Conservation (phyloP, 805 yeast genomes). For the Kodamaea kaohsiungensis region DNA sequence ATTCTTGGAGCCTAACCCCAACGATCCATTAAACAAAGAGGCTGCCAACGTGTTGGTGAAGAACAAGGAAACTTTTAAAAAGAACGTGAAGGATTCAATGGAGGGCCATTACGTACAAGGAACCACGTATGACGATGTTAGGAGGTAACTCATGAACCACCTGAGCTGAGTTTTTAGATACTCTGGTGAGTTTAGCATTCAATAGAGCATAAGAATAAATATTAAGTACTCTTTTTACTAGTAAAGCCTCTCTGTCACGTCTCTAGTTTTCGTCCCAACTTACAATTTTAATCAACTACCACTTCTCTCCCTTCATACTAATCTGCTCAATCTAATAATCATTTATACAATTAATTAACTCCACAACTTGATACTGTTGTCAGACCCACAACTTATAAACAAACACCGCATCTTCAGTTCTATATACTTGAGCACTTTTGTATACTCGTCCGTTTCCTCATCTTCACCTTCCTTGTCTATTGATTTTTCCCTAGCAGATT, state of each 20-base stretch:
- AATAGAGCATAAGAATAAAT: background rate
- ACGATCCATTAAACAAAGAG: slow-evolving; percentile 90
- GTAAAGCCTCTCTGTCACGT: too few relatives aligned
- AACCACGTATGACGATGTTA: slow-evolving; percentile 10
- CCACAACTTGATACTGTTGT: slow-evolving; percentile 59
- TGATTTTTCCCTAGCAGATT: slow-evolving; percentile 26
- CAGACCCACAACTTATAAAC: slow-evolving; percentile 65
- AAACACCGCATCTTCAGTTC: slow-evolving; percentile 59
- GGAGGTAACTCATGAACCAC: background rate
- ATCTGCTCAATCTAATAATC: background rate
- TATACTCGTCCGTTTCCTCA: slow-evolving; percentile 7
- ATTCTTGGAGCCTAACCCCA: slow-evolving; percentile 87
- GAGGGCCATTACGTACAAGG: slow-evolving; percentile 52
- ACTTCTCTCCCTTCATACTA: too few relatives aligned
- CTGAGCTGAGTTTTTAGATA: too few relatives aligned
- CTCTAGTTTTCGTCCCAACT: too few relatives aligned
- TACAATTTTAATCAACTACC: too few relatives aligned
- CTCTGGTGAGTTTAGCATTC: background rate
- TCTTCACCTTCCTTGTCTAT: slow-evolving; percentile 11
- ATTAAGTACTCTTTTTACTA: too few relatives aligned
- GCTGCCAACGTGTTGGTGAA: slow-evolving; percentile 63
- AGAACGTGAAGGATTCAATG: slow-evolving; percentile 65
- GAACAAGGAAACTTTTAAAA: slow-evolving; percentile 45
- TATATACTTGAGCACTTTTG: slow-evolving; percentile 26
- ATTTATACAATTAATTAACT: slow-evolving; percentile 20